Conservation (phyloP, 1,139 yeast species). For the Debaryomyces fabryi region DNA sequence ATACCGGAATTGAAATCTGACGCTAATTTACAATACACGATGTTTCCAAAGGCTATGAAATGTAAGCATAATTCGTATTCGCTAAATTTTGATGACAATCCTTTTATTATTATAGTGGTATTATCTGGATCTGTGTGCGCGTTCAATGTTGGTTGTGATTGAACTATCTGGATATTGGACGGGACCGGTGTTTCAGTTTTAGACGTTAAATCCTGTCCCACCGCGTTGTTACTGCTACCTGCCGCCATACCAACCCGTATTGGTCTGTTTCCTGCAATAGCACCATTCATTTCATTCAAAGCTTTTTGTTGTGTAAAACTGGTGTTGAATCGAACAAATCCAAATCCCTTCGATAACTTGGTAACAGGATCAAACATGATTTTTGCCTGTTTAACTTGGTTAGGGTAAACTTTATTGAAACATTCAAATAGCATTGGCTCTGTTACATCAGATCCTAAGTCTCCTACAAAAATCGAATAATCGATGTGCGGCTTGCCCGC, state of each 20-base stretch:
- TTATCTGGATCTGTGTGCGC: conserved; percentile 41
- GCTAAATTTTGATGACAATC: conserved; percentile 33
- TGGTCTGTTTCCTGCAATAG: conserved; percentile 70
- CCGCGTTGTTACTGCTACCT: conserved; percentile 18
- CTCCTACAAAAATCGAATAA: conserved; percentile 83
- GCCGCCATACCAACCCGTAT: conserved; percentile 61
- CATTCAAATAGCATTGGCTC: conserved; percentile 69
- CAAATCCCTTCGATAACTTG: conserved; percentile 82
- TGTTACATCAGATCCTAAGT: conserved; percentile 73
- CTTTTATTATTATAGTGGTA: conserved; percentile 33
- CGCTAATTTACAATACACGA: conserved; percentile 27
- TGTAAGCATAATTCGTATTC: conserved; percentile 32
- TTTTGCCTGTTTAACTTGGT: conserved; percentile 78
- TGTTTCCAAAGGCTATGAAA: conserved; percentile 41
- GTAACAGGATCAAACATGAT: conserved; percentile 83
- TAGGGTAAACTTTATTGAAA: conserved; percentile 69
- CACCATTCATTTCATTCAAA: conserved; percentile 80
- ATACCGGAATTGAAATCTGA: conserved; percentile 25
- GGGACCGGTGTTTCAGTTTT: conserved; percentile 10
- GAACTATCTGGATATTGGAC: conserved; percentile 25
- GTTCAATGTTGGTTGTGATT: conserved; percentile 37
- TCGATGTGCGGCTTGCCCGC: conserved; percentile 17
- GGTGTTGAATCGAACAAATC: conserved; percentile 81
- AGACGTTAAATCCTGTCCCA: conserved; percentile 8
- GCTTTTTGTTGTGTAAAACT: conserved; percentile 79